These are phyloP conservation scores for Lachancea mirantina DNA, from an alignment of 805 yeast species.

Conservation along the genomic window DNA sequence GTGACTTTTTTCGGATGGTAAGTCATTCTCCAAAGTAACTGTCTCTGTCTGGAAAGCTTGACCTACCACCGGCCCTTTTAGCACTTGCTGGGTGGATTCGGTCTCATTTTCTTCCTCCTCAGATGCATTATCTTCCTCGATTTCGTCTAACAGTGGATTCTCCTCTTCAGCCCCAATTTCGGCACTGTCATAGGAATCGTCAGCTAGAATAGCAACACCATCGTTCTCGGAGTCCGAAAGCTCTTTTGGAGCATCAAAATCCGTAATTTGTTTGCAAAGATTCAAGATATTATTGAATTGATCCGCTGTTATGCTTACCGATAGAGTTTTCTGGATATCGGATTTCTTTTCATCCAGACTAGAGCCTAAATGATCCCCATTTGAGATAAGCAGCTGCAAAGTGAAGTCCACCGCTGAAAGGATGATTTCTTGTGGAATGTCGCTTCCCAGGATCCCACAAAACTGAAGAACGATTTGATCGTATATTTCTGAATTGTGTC, in stretches of 20 bases:
- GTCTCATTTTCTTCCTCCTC: conserved; percentile 26
- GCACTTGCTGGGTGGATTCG: no score
- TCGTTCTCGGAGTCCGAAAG: conserved; percentile 15
- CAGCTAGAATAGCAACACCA: conserved; percentile 21
- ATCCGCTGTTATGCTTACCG: conserved; percentile 24
- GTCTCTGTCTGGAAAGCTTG: no score
- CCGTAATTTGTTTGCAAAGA: conserved; percentile 43
- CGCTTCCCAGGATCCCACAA: conserved; percentile 48
- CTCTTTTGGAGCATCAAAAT: conserved; percentile 31
- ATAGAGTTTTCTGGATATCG: conserved; percentile 42
- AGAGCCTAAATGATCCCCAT: conserved; percentile 14
- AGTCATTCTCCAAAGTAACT: no score
- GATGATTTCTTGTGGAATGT: conserved; percentile 68
- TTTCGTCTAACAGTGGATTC: conserved; percentile 24
- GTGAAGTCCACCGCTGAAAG: conserved; percentile 30
- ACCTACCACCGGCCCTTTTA: no score
- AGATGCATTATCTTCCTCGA: conserved; percentile 21
- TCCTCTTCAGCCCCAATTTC: conserved; percentile 26
- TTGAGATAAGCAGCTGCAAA: conserved; percentile 16
- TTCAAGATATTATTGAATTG: conserved; percentile 40
- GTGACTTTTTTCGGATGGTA: no score
- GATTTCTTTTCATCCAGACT: conserved; percentile 37
- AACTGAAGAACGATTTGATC: conserved; percentile 57
- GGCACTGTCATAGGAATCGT: conserved; percentile 42
- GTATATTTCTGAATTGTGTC: conserved; percentile 43